Evolutionary conservation across 2,329 filamentous ascomycete species (phyloP).

Genomic region (Paraphaeosphaeria sporulosa): DNA sequence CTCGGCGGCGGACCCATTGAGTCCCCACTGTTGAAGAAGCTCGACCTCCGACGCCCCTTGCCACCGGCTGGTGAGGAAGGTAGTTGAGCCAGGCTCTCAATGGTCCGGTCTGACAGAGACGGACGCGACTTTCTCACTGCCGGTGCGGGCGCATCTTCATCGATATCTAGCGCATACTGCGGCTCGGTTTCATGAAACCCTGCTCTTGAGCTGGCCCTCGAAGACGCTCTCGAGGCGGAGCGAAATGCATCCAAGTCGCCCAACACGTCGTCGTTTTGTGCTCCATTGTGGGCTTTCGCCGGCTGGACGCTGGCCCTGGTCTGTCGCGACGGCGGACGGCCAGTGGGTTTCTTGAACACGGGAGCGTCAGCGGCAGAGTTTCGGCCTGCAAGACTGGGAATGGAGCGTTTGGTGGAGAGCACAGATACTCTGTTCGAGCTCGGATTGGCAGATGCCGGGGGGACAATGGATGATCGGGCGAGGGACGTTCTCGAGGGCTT

Average conservation of each 20-base stretch:
- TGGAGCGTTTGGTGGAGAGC: constrained; percentile 30
- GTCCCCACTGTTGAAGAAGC: constrained; percentile 74
- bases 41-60: constrained; percentile 70
- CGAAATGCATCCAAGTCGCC: constrained; percentile 54
- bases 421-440: constrained; percentile 33
- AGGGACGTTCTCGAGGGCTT: constrained; percentile 31
- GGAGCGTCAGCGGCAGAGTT: constrained; percentile 30
- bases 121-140: constrained; percentile 52
- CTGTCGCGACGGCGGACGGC: constrained; percentile 46
- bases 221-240: constrained; percentile 52
- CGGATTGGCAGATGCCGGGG: constrained; percentile 25
- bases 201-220: constrained; percentile 45
- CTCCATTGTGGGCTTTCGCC: constrained; percentile 16
- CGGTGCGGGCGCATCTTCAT: constrained; percentile 25
- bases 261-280: constrained; percentile 49
- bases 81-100: constrained; percentile 81
- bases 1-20: constrained; percentile 68
- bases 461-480: constrained; percentile 31
- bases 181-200: constrained; percentile 45
- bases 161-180: constrained; percentile 24
- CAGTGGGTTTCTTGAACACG: constrained; percentile 49
- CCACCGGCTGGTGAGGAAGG: constrained; percentile 73
- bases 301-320: constrained; percentile 28
- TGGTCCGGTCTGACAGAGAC: constrained; percentile 82
- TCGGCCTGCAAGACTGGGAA: constrained; percentile 30